A percentile compares a stretch with the other conserved stretches of the same genome.
phyloP scores from a whole-genome alignment of 768 basidiomycete species.

The Phanerochaete carnosa region DNA sequence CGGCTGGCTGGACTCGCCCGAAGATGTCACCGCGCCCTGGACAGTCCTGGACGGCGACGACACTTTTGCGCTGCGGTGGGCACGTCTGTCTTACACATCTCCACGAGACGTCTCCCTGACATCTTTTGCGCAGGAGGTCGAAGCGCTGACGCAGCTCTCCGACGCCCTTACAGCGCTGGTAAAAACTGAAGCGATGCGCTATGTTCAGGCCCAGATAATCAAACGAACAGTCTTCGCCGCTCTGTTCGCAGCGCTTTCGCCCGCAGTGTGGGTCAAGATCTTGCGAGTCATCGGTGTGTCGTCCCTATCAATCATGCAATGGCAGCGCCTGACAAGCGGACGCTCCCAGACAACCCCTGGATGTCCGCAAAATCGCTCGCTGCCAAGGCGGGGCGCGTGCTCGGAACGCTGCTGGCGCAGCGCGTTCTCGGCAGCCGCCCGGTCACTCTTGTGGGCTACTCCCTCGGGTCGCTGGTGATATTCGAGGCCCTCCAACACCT shows the following conservation, averaged over 20 bases:
- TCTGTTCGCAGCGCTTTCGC: conserved; percentile 47
- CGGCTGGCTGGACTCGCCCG: conserved; percentile 45
- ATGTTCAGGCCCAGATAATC: conserved; percentile 45
- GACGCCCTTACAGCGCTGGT: conserved; percentile 42
- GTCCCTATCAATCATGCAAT: not conserved
- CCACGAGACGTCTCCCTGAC: not conserved
- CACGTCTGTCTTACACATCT: conserved; percentile 21
- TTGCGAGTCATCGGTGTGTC: conserved; percentile 49
- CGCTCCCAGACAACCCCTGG: conserved; percentile 52
- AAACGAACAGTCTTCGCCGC: conserved; percentile 48
- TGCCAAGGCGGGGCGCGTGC: conserved; percentile 49
- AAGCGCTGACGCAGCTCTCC: conserved; percentile 48
- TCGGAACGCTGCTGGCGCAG: conserved; percentile 47
- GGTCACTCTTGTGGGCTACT: conserved; percentile 53
- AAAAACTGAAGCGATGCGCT: conserved; percentile 47
- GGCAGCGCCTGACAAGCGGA: not conserved
- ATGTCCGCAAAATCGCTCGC: conserved; percentile 52
- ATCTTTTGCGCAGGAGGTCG: conserved; percentile 41
- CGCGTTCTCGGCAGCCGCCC: conserved; percentile 53
- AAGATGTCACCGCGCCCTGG: conserved; percentile 53
- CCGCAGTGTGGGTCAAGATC: conserved; percentile 47
- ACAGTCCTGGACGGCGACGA: conserved; percentile 44
- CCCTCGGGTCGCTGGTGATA: conserved; percentile 53
- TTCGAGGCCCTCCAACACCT: conserved; percentile 52
- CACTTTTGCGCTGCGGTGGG: conserved; percentile 58